A percentile compares a stretch with the other conserved stretches of the same genome.
phyloP scores from a whole-genome alignment of 2,329 filamentous ascomycete species.

The Penicillium sp. region DNA sequence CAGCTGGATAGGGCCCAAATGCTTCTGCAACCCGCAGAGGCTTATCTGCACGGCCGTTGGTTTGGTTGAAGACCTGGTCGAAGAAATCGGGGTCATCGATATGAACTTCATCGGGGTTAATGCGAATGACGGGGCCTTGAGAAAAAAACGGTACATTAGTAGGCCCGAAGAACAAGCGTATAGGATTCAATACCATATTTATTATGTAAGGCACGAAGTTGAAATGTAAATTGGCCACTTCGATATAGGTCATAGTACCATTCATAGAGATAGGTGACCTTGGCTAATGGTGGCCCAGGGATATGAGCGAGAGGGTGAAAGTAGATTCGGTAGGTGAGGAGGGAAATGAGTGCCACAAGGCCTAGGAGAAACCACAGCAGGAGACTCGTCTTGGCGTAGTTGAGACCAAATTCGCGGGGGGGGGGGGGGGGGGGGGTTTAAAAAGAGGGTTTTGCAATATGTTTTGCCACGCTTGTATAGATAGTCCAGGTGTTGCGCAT shows the following conservation, averaged over 20 bases:
- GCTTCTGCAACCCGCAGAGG: not conserved
- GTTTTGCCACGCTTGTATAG: too few species aligned
- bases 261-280: not conserved
- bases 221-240: not conserved
- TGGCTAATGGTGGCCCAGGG: not conserved
- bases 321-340: not conserved
- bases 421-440: too few species aligned
- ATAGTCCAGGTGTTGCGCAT: too few species aligned
- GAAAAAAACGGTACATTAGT: not conserved
- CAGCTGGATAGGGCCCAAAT: not conserved
- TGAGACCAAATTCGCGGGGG: too few species aligned
- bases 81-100: constrained; percentile 1
- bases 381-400: too few species aligned
- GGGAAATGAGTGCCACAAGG: not conserved
- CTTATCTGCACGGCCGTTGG: not conserved
- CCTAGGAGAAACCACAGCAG: not conserved
- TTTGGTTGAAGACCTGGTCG: not conserved
- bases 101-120: constrained; percentile 1
- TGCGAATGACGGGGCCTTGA: not conserved
- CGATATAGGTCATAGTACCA: not conserved
- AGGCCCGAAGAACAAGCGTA: too few species aligned
- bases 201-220: not conserved
- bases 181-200: not conserved
- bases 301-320: constrained; percentile 1
- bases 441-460: too few species aligned